Conservation (phyloP, 345 rosid genomes). For the Eucalyptus virginea region DNA sequence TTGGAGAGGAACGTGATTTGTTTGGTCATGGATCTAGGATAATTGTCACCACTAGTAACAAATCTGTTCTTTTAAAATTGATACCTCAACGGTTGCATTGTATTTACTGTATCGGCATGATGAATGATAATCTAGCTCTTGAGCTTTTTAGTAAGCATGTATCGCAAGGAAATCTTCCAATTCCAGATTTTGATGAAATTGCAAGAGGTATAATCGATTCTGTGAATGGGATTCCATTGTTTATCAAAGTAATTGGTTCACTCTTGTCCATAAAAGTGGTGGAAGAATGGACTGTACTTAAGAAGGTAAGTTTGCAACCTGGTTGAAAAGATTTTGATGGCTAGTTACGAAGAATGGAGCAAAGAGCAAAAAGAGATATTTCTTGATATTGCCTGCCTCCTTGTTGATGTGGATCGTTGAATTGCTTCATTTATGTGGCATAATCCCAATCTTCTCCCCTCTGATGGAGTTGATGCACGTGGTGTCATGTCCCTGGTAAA, state of each 20-base stretch:
- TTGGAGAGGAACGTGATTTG: not conserved
- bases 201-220: too few relatives aligned
- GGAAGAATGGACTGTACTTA: not conserved
- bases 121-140: too few relatives aligned
- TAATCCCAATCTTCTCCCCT: not conserved
- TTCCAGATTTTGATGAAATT: too few relatives aligned
- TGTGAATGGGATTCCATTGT: too few relatives aligned
- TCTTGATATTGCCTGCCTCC: not conserved
- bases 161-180: too few relatives aligned
- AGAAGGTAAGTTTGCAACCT: not conserved
- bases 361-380: not conserved
- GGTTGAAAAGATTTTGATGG: not conserved
- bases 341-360: not conserved
- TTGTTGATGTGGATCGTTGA: fast-evolving
- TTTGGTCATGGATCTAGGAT: not conserved
- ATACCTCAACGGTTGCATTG: too few relatives aligned
- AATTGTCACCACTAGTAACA: not conserved
- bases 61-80: too few relatives aligned
- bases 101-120: too few relatives aligned
- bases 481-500: not conserved
- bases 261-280: too few relatives aligned
- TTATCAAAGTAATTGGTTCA: too few relatives aligned
- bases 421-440: too few relatives aligned
- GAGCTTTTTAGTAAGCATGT: too few relatives aligned
- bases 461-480: not conserved